Evolutionary conservation across 495 filamentous ascomycete genomes (phyloP), one percentile per base, ranked within the genome.

Genomic region (Pyrenopolyporus hunteri): DNA sequence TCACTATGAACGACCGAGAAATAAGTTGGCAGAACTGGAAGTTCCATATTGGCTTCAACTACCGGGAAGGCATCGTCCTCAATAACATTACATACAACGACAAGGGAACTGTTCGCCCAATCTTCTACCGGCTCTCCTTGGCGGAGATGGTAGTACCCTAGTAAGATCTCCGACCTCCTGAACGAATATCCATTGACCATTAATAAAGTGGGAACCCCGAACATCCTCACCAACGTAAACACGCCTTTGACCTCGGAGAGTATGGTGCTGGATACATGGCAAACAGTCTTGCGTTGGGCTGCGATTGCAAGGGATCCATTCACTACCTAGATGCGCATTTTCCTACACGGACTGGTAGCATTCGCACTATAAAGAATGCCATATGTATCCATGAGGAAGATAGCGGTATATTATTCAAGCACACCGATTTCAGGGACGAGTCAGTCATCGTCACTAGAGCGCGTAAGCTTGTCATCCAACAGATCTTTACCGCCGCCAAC

Each of bases 341-440:
- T 69, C 86, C 91, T 52, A 96, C 93, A 60, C 78, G 84, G n/a
- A 84, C 89, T 7, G 93, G 93, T 26, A 84, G 82, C 4, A 77
- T 86, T 26, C 85, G 84, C 25, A 89, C 87, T 26, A 92, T 97
- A 74, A 92, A 94, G 77, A 97, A 97, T 66, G 93, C 93, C 36
- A 92, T 98, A 70, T 98, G 93, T 72, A 92, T 97, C 57, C 93
- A 98, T 78, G 93, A 98, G 74, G 93, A 97, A 76, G 93, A 98
- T 66, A 82, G 84, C 3, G 93, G 93, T 4, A 94, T 98, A 56
- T 80, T 97, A 7, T 97, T 94, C 81, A 98, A 98, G 77, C 93
- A 98, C 78, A 91, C 86, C 40, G 93, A 98, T 73, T 97, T 96
- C 84, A 87, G 93, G 43, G 93, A 97, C 71, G 88, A 93, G 36